Base-by-base conservation (phyloP, 148 eudicot genomes). In the Rhododendron ferrugineum region DNA sequence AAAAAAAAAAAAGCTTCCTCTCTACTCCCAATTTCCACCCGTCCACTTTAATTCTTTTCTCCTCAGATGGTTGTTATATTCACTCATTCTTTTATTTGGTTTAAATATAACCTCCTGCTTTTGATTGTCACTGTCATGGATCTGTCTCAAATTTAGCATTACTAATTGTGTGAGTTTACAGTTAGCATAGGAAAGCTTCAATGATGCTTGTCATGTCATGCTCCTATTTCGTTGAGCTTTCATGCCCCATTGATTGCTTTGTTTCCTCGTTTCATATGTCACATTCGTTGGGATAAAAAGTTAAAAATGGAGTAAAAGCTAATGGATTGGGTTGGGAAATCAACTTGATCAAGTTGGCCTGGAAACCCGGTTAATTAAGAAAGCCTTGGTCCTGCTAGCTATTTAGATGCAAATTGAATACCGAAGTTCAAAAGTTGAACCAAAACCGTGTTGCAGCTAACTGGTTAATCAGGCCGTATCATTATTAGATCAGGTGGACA, bases 201-300 rank as follows among this genome's bases (percentile, higher is more conserved):
- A 40, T 62, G 50, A 62, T 82, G 22, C 23, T 82, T 37, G 20
- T 62, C 42, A 52, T 30, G 30, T 42, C 50, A 7, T 37, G 80
- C 47, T 84, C 68, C 83, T 87, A 56, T 87, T 78, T 88, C 16
- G 83, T 87, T 85, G 86, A 85, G 83, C 88, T 74, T 90, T 90
- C 91, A 82, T 89, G 89, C 86, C 76, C 44, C 52, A 78, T 79
- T 26, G 54, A 26, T 82, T 81, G 79, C 28, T 76, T 18, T 49
- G 36, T 18, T 4, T 52, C 11, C 76, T 80, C 72, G 5, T 37
- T n/a, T 76, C n/a, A 44, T 7, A 37, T 74, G 79, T 42, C 76
- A 36, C 50, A 23, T 82, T 64, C 2, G 32, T n/a, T 9, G 44
- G 84, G 37, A 82, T 64, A 82, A 40, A 62, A 16, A 66, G 84